Conservation (phyloP, 306 rosid species). For the Pachyrhizus erosus region DNA sequence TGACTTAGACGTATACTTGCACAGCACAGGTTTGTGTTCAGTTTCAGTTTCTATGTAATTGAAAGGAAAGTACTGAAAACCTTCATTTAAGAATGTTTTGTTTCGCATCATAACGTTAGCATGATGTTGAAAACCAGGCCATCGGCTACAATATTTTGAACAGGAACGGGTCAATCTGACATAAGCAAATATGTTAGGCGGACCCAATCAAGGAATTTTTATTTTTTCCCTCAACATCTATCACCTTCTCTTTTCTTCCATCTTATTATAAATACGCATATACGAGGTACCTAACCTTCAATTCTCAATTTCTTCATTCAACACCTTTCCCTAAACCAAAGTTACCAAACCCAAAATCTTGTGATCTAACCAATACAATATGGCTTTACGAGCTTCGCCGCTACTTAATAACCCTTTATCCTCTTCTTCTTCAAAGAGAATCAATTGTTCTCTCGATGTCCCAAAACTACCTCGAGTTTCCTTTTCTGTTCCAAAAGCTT, state of each 20-base stretch:
- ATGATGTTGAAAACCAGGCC: slow-evolving; percentile 25
- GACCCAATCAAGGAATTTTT: slow-evolving; percentile 21
- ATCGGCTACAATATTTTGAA: slow-evolving; percentile 25
- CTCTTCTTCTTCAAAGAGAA: slow-evolving; percentile 42
- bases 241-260: slow-evolving; percentile 43
- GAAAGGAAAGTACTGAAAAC: background rate
- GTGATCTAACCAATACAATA: background rate
- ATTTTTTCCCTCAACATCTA: slow-evolving; percentile 15
- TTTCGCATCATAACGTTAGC: background rate
- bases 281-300: background rate
- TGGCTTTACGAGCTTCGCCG: slow-evolving; percentile 52
- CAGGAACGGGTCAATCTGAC: slow-evolving; percentile 39
- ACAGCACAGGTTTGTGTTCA: no score
- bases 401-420: slow-evolving; percentile 15
- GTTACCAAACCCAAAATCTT: background rate
- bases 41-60: background rate
- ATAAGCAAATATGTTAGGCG: background rate
- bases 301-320: background rate
- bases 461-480: slow-evolving; percentile 46
- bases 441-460: slow-evolving; percentile 46
- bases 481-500: slow-evolving; percentile 35
- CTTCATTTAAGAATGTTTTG: background rate
- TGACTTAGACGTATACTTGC: no score
- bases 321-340: background rate
- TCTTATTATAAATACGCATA: background rate